Percentiles rank a stretch among this genome's conserved stretches.
These are phyloP conservation scores for Xylaria telfairii DNA, from an alignment of 495 filamentous ascomycete genomes.

Conservation along the genomic window DNA sequence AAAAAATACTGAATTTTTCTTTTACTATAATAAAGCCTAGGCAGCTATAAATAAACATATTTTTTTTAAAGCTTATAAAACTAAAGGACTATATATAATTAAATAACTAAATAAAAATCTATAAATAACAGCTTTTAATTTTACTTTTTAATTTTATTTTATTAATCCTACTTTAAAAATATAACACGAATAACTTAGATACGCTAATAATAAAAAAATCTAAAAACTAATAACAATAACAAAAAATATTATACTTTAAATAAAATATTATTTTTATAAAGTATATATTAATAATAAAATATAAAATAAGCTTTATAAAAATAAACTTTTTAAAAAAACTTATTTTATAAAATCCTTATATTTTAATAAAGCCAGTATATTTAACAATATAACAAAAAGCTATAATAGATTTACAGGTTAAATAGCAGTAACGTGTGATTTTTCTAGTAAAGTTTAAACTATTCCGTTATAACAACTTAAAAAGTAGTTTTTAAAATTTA, in stretches of 20 bases:
- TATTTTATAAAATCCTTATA: too few species aligned
- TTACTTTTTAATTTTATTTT: background rate
- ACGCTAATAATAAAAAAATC: conserved; percentile 21
- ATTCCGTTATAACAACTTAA: background rate
- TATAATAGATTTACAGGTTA: too few species aligned
- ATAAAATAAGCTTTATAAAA: too few species aligned
- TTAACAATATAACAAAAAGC: too few species aligned
- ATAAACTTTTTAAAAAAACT: too few species aligned
- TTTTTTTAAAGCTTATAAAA: background rate
- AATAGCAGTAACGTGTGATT: background rate
- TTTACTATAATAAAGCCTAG: background rate
- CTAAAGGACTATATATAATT: too few species aligned
- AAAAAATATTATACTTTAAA: background rate
- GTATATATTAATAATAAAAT: too few species aligned
- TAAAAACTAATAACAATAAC: conserved; percentile 15
- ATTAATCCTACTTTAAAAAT: conserved; percentile 1
- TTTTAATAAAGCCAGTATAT: too few species aligned
- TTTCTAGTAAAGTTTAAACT: background rate
- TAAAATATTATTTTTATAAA: background rate
- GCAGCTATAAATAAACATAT: background rate
- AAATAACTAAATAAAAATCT: too few species aligned
- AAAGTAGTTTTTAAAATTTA: conserved; percentile 15
- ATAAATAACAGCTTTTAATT: too few species aligned
- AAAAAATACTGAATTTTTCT: background rate
- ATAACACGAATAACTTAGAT: conserved; percentile 5